Percentiles rank a stretch among this genome's conserved stretches.
These are phyloP conservation scores for Boletus speciosus DNA, from an alignment of 768 basidiomycete genomes.

Conservation along the genomic window DNA sequence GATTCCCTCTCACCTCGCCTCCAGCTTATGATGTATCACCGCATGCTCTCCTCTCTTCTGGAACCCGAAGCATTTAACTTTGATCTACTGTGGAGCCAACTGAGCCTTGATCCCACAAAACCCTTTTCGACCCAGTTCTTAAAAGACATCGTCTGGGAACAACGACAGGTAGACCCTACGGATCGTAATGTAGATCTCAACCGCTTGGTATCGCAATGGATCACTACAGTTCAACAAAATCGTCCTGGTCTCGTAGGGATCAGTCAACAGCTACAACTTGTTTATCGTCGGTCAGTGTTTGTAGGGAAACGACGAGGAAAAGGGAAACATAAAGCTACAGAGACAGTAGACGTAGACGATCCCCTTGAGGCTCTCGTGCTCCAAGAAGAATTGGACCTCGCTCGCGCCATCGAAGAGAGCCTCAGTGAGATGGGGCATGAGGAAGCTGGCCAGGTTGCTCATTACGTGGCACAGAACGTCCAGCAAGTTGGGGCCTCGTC, in stretches of 20 bases:
- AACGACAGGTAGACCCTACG: conserved; percentile 15
- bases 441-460: conserved; percentile 4
- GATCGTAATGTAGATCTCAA: conserved; percentile 27
- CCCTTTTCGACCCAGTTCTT: conserved; percentile 53
- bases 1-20: conserved; percentile 59
- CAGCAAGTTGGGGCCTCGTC: conserved; percentile 4
- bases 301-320: not conserved
- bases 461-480: conserved; percentile 3
- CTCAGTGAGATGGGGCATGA: conserved; percentile 26
- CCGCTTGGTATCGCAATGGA: conserved; percentile 34
- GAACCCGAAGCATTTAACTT: conserved; percentile 49
- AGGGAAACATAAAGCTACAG: conserved; percentile 1
- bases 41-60: conserved; percentile 54
- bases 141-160: conserved; percentile 20
- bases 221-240: conserved; percentile 17
- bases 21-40: conserved; percentile 77
- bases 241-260: conserved; percentile 28
- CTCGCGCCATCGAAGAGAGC: conserved; percentile 47
- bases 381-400: conserved; percentile 42
- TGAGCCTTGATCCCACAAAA: conserved; percentile 41
- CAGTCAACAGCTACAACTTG: conserved; percentile 36
- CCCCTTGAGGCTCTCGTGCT: conserved; percentile 15
- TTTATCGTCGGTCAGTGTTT: conserved; percentile 34
- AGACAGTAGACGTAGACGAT: conserved; percentile 6
- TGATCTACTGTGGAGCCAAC: conserved; percentile 45